Base-by-base conservation (phyloP, 371 early-diverging fungal genomes). In the Parasitella parasitica region DNA sequence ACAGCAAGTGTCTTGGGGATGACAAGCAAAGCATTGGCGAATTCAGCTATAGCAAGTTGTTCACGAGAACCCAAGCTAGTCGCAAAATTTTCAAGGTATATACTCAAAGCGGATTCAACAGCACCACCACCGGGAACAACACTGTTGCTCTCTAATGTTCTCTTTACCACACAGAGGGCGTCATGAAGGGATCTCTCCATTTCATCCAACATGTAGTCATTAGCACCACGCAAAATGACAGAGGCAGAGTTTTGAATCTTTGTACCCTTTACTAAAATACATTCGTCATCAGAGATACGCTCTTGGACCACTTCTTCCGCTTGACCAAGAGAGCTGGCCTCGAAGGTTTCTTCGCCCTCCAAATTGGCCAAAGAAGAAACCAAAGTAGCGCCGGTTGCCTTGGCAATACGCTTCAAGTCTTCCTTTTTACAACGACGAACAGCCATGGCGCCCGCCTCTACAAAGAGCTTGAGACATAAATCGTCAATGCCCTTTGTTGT, bases 401-500 rank as follows among this genome's bases (percentile, higher is more conserved):
- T 94, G 54, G 99, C 98, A 75, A 99, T 97, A 46, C 97, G 87
- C 72, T 97, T 91, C 68, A 99, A 82, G 78, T 99, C 99, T 37
- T 98, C 99, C 86, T 95, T 96, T 78, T 93, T 92, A 67, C 95
- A 94, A 55, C 99, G 92, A 58, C 98, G 94, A 6, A 99, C 97
- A 9, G 98, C 80, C 85, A 89, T 89, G 26, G 89, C 87, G 32
- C 94, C 94, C 43, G 94, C 94, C 76, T 99, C 99, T 52, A 97
- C 95, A 72, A 99, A 96, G 63, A 94, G 79, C 87, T 99, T 99
- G 63, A 97, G 85, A 80, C 98, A 99, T 71, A 97, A 80, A 71
- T 99, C 99, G 80, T 99, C 99, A 72, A 99, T 98, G 57, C 99
- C 99, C 80, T 98, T 98, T 48, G 99, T 99, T 28, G 98, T 98